Evolutionary conservation across 2,329 filamentous ascomycete species (phyloP).

Genomic region (Ceratocystis smalleyi): DNA sequence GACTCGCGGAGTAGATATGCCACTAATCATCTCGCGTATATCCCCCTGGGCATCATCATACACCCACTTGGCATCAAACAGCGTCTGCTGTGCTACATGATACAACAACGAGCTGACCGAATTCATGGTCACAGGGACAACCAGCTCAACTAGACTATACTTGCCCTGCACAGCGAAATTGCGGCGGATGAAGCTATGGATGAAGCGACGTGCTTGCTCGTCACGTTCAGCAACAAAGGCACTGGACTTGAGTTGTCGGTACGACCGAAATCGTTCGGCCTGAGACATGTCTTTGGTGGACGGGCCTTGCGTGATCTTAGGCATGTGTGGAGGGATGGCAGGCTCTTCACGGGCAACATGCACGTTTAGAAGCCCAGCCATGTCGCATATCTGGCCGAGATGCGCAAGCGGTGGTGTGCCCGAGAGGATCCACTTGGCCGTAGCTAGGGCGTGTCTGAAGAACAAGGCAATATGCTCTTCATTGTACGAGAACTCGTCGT

Average conservation of each 20-base stretch:
- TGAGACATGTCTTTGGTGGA: constrained; percentile 21
- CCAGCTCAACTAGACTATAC: constrained; percentile 18
- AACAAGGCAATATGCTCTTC: constrained; percentile 24
- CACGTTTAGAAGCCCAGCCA: constrained; percentile 25
- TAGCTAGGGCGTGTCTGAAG: constrained; percentile 23
- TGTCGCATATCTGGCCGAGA: constrained; percentile 25
- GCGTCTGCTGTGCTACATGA: constrained; percentile 21
- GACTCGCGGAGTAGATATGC: background rate
- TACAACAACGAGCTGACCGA: constrained; percentile 21
- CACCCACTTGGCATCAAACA: constrained; percentile 22
- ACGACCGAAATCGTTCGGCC: constrained; percentile 24
- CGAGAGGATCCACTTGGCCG: constrained; percentile 30
- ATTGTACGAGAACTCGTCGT: constrained; percentile 32
- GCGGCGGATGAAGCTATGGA: constrained; percentile 22
- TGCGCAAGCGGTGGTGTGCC: constrained; percentile 28
- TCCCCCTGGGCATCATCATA: constrained; percentile 17
- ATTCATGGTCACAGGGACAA: constrained; percentile 21
- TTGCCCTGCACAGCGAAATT: constrained; percentile 23
- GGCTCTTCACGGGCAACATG: constrained; percentile 27
- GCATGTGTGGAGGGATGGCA: constrained; percentile 24
- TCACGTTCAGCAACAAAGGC: constrained; percentile 25
- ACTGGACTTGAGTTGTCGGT: constrained; percentile 24
- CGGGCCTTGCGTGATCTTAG: constrained; percentile 25
- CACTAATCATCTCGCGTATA: constrained; percentile 13
- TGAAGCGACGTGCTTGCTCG: constrained; percentile 23